Evolutionary conservation across 2,329 filamentous ascomycete genomes (phyloP).

Genomic region (Neurospora crassa): DNA sequence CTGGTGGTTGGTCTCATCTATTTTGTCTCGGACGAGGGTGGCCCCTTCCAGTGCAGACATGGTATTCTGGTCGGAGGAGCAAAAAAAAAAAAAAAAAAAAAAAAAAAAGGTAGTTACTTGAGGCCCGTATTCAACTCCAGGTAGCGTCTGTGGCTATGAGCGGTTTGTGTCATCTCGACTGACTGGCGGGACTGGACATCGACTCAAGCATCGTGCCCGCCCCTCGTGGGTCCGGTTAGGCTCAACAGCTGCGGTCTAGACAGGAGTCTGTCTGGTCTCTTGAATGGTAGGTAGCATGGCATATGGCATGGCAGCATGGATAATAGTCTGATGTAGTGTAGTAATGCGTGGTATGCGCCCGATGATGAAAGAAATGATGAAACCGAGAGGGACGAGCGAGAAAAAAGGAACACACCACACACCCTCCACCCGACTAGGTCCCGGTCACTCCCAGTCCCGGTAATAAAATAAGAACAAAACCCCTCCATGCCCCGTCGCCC

Average conservation of each 20-base stretch:
- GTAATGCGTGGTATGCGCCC: constrained; percentile 2
- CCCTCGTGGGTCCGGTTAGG: neutral
- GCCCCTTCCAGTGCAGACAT: neutral
- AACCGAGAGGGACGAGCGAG: constrained; percentile 14
- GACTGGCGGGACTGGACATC: neutral
- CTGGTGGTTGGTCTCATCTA: too few species aligned
- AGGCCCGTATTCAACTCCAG: neutral
- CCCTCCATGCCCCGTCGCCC: neutral
- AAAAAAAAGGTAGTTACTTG: neutral
- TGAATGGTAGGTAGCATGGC: neutral
- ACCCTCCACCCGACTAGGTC: neutral
- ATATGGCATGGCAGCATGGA: neutral
- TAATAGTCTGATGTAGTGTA: neutral
- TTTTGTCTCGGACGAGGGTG: neutral
- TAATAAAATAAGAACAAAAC: neutral
- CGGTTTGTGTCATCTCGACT: neutral
- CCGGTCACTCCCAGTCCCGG: neutral
- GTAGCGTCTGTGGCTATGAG: neutral
- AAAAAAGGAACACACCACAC: neutral
- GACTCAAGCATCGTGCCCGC: neutral
- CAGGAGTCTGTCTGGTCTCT: neutral
- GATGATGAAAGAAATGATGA: constrained; percentile 21
- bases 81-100: neutral
- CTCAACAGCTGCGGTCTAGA: neutral
- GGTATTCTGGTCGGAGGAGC: neutral